Conservation (phyloP, 306 rosid species). For the Morella rubra region DNA sequence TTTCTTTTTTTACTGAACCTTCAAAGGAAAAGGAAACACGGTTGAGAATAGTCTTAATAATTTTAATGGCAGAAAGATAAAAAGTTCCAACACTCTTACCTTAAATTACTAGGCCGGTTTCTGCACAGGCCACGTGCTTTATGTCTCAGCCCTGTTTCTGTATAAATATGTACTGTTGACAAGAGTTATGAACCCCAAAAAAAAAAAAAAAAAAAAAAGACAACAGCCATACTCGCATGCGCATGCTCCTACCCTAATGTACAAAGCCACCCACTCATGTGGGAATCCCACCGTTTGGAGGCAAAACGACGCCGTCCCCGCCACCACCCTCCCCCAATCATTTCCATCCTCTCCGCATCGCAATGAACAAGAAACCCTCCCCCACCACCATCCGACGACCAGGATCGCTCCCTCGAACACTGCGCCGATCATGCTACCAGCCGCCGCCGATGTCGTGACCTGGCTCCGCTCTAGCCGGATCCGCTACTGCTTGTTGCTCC, state of each 20-base stretch:
- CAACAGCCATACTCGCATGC: not conserved
- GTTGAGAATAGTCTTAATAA: too few species aligned
- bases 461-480: slow-evolving; percentile 37
- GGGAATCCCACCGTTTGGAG: not conserved
- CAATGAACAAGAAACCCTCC: not conserved
- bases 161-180: too few species aligned
- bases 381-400: slow-evolving; percentile 9
- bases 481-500: slow-evolving; percentile 28
- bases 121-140: not conserved
- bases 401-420: slow-evolving; percentile 1
- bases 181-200: not conserved
- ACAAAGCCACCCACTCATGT: not conserved
- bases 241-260: not conserved
- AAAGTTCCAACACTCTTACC: too few species aligned
- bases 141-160: not conserved
- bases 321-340: not conserved
- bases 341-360: not conserved
- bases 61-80: too few species aligned
- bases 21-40: too few species aligned
- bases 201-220: not conserved
- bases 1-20: too few species aligned
- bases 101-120: not conserved
- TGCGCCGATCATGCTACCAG: slow-evolving; percentile 32
- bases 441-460: slow-evolving; percentile 15
- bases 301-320: not conserved